These are phyloP conservation scores for Penicillium samsonianum DNA, from an alignment of 495 filamentous ascomycete genomes.

Conservation along the genomic window DNA sequence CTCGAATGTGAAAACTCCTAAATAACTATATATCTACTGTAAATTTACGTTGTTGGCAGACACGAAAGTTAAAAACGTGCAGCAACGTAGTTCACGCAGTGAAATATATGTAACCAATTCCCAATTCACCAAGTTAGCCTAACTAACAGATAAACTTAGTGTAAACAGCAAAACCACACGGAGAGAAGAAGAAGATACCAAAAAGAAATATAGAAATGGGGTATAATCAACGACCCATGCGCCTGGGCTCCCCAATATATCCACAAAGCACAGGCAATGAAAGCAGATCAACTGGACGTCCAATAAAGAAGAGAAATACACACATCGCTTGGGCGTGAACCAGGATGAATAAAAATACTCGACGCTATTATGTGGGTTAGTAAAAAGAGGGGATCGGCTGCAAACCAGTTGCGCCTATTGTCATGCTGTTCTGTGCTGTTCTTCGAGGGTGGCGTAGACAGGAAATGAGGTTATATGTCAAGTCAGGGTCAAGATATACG, in stretches of 20 bases:
- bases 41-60: background rate
- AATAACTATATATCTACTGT: background rate
- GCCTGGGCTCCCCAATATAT: slow-evolving; percentile 13
- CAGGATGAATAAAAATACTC: background rate
- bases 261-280: background rate
- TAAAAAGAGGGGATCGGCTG: slow-evolving; percentile 2
- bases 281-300: background rate
- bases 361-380: slow-evolving; percentile 12
- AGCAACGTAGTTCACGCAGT: background rate
- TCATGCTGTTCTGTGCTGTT: background rate
- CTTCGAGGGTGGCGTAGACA: background rate
- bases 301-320: slow-evolving; percentile 1
- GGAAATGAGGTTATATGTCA: background rate
- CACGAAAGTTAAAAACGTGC: background rate
- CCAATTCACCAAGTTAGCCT: background rate
- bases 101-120: background rate
- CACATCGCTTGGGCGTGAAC: background rate
- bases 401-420: slow-evolving; percentile 11
- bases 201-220: background rate
- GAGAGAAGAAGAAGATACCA: background rate
- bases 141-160: background rate
- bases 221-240: slow-evolving; percentile 19
- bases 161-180: background rate
- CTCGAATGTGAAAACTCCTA: background rate
- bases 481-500: slow-evolving; percentile 5